phyloP scores from a whole-genome alignment of 2,329 filamentous ascomycete species.

The Fusarium goolgardi region DNA sequence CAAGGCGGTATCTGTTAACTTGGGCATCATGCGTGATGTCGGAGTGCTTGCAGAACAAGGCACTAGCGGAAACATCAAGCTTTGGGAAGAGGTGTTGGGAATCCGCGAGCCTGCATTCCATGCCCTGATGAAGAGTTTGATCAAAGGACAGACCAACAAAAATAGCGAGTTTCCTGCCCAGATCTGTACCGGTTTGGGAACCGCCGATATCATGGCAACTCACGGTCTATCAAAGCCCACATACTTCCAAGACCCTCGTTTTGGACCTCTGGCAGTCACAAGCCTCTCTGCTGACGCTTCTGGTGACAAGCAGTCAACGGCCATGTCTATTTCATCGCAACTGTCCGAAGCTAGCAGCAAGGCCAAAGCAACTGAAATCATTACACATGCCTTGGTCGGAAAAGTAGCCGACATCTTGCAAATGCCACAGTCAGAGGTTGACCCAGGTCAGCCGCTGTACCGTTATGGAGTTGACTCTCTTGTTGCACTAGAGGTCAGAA shows the following conservation, averaged over 20 bases:
- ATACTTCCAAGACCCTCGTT: background rate
- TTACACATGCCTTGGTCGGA: background rate
- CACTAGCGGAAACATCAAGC: background rate
- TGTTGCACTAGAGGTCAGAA: slow-evolving; percentile 2
- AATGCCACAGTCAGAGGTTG: background rate
- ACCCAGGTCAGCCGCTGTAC: background rate
- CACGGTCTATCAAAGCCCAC: background rate
- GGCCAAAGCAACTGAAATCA: background rate
- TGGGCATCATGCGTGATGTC: background rate
- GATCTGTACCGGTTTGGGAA: background rate
- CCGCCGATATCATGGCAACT: background rate
- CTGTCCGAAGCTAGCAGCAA: background rate
- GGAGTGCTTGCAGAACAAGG: background rate
- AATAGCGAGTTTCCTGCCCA: background rate
- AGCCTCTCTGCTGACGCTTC: background rate
- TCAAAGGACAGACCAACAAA: background rate
- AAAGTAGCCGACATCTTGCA: background rate
- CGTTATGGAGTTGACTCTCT: slow-evolving; percentile 4
- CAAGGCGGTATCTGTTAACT: background rate
- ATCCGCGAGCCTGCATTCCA: background rate
- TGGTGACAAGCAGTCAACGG: background rate
- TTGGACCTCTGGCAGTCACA: background rate
- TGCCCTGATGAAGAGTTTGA: background rate
- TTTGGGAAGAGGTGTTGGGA: background rate
- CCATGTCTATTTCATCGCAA: background rate